Base-by-base conservation (phyloP, 768 basidiomycete genomes). In the Tylopilus felleus region DNA sequence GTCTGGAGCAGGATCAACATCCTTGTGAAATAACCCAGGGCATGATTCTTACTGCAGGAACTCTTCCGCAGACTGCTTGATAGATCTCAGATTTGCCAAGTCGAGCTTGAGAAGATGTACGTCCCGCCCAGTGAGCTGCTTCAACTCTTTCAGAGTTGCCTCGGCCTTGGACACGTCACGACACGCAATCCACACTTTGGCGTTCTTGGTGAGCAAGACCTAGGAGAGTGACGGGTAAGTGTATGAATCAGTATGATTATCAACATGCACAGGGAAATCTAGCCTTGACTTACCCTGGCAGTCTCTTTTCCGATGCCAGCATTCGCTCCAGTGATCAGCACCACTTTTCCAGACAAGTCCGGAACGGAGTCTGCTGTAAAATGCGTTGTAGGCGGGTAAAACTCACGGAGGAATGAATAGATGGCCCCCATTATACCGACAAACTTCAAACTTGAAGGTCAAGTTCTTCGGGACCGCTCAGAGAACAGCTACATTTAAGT, bases 131-230 rank as follows among this genome's bases (percentile, higher is more conserved):
- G 78, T 78, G 51, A 69, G 58, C 12, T 60, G 53, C 46, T 73
- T 73, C 33, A 84, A 62, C 4, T 77, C 69, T 23, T 56, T 58
- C 23, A 81, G 74, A 6, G 76, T 75, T 12, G 57, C 61, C n/a
- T 69, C n/a, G n/a, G n/a, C 75, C 52, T 73, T 82, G 22, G 64
- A 60, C 49, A 68, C 41, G 50, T 65, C 71, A 5, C 81, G 73
- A 22, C 72, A 68, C 0, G 77, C 79, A n/a, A 84, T 60, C 62
- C 82, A 85, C 3, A 84, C 81, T 47, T 51, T 50, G 48, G 57
- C 56, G 3, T 56, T 49, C 21, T 49, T 57, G 38, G 56, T 46
- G 43, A 57, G 56, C 25, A 57, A 22, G 36, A 49, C 56, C 56
- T 57, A 12, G 17, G 6, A 28, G 28, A 28, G 23, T 9, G 9